A percentile compares a stretch with the other conserved stretches of the same genome.
Evolutionary conservation across 257 asterid species (phyloP).

Genomic region (Primulina tabacum): DNA sequence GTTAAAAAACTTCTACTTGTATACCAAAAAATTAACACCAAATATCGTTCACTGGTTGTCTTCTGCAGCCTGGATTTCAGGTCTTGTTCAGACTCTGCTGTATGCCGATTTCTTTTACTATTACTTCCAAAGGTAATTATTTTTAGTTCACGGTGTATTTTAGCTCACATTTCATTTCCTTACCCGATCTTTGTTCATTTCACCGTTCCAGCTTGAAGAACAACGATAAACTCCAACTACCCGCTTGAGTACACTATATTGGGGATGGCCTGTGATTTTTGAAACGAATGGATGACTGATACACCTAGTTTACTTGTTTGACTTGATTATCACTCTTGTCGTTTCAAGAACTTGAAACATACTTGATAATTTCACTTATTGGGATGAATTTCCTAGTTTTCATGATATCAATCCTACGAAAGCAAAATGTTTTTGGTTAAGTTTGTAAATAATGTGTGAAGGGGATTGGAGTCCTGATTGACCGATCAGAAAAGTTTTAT

Average conservation of each 20-base stretch:
- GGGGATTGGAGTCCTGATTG: too few species aligned
- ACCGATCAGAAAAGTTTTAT: too few species aligned
- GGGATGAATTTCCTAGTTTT: background rate
- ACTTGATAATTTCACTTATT: background rate
- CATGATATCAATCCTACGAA: too few species aligned
- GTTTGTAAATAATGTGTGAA: too few species aligned
- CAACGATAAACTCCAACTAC: slow-evolving; percentile 63
- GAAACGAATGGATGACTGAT: background rate
- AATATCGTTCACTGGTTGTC: slow-evolving; percentile 10
- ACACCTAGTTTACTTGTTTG: background rate
- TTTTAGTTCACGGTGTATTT: background rate
- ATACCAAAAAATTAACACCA: background rate
- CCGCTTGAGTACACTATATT: slow-evolving; percentile 45
- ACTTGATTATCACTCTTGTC: background rate
- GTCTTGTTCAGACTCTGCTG: slow-evolving; percentile 71
- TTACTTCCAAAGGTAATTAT: slow-evolving; percentile 71
- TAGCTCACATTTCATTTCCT: background rate
- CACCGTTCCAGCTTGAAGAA: slow-evolving; percentile 67
- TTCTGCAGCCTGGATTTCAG: slow-evolving; percentile 75
- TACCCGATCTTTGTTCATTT: background rate
- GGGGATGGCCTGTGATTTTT: slow-evolving; percentile 16
- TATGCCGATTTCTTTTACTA: slow-evolving; percentile 89
- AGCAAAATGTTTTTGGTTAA: too few species aligned
- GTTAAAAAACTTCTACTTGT: background rate
- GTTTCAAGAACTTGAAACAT: background rate